These are phyloP conservation scores for Acaromyces ingoldii DNA, from an alignment of 1,284 basidiomycete genomes.

Conservation along the genomic window DNA sequence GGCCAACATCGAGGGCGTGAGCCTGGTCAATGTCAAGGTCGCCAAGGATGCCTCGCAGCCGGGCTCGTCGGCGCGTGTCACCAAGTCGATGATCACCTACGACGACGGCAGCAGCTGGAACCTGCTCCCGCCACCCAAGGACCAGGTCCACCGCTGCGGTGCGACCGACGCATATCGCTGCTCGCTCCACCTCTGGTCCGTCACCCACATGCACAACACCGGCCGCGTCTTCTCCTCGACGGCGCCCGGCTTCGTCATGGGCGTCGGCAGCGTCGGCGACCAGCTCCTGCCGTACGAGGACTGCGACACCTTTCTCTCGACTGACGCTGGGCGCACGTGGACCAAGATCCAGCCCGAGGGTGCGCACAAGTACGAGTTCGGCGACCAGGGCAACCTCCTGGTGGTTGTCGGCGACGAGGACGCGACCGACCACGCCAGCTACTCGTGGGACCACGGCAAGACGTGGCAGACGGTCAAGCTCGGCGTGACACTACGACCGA, in stretches of 20 bases:
- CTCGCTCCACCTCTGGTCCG: constrained; percentile 83
- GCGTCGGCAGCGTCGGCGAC: constrained; percentile 78
- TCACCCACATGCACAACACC: constrained; percentile 83
- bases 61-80: constrained; percentile 63
- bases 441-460: constrained; percentile 78
- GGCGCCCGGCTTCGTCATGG: constrained; percentile 91
- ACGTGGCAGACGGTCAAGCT: constrained; percentile 73
- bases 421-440: constrained; percentile 66
- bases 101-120: constrained; percentile 85
- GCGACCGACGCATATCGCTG: constrained; percentile 60
- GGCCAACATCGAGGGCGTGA: constrained; percentile 87
- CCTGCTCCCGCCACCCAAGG: constrained; percentile 63
- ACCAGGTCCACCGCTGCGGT: constrained; percentile 63
- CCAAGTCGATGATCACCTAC: constrained; percentile 77
- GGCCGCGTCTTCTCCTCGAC: constrained; percentile 89
- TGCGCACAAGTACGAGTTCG: constrained; percentile 95
- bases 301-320: constrained; percentile 87
- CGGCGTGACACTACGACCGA: constrained; percentile 68
- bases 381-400: constrained; percentile 77
- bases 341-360: constrained; percentile 66
- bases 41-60: constrained; percentile 56
- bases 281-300: constrained; percentile 73
- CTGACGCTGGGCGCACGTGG: constrained; percentile 84
- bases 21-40: constrained; percentile 78
- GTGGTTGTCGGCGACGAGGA: constrained; percentile 84